Evolutionary conservation across 768 basidiomycete species (phyloP).

Genomic region (Boletus rex-veris): DNA sequence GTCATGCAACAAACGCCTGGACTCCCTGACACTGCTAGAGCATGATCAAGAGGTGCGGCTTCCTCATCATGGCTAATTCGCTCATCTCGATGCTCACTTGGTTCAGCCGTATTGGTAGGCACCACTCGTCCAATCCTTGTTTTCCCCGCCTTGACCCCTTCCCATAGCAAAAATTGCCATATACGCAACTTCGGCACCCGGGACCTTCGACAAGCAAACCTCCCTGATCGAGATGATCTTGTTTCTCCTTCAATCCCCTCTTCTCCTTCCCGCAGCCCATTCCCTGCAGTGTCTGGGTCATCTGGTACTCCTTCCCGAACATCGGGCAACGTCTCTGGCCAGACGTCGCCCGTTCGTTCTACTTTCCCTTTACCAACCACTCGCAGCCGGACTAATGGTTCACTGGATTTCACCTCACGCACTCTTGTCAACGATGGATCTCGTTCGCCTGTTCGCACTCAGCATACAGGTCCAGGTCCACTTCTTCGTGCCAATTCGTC

Average conservation of each 20-base stretch:
- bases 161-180: slow-evolving; percentile 75
- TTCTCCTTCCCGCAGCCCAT: slow-evolving; percentile 27
- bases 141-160: not conserved
- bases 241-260: slow-evolving; percentile 28
- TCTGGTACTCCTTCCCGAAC: slow-evolving; percentile 10
- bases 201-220: slow-evolving; percentile 68
- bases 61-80: not conserved
- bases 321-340: slow-evolving; percentile 21
- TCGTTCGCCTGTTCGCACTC: slow-evolving; percentile 26
- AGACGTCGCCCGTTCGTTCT: slow-evolving; percentile 27
- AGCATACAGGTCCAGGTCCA: slow-evolving; percentile 29
- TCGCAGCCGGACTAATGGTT: slow-evolving; percentile 21
- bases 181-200: slow-evolving; percentile 74
- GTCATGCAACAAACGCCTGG: slow-evolving; percentile 72
- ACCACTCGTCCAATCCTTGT: not conserved
- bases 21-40: slow-evolving; percentile 73
- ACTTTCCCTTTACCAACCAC: slow-evolving; percentile 34
- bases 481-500: slow-evolving; percentile 40
- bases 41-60: slow-evolving; percentile 72
- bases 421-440: slow-evolving; percentile 13
- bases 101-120: slow-evolving; percentile 45
- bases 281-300: slow-evolving; percentile 11
- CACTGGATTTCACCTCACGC: slow-evolving; percentile 26
- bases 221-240: slow-evolving; percentile 47
- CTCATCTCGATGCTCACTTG: slow-evolving; percentile 1